These are phyloP conservation scores for Citrus medica DNA, from an alignment of 345 rosid genomes.

Conservation along the genomic window DNA sequence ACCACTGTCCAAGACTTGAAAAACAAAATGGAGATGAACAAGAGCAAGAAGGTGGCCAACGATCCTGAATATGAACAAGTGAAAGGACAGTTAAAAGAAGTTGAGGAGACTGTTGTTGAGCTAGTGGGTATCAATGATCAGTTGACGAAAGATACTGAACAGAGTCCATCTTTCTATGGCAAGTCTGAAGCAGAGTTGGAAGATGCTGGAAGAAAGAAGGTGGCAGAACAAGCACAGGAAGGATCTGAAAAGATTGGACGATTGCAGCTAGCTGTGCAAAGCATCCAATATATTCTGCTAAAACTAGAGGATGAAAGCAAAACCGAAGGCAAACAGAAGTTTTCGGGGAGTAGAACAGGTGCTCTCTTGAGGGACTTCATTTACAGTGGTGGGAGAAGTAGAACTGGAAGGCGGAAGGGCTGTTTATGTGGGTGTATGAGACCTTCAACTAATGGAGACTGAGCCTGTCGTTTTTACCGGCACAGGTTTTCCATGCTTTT, in stretches of 20 bases:
- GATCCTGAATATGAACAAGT: slow-evolving; percentile 54
- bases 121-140: slow-evolving; percentile 53
- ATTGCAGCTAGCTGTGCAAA: slow-evolving; percentile 76
- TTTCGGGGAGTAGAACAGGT: slow-evolving; percentile 48
- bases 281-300: slow-evolving; percentile 53
- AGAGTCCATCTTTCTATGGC: slow-evolving; percentile 19
- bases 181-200: slow-evolving; percentile 23
- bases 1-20: slow-evolving; percentile 57
- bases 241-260: slow-evolving; percentile 76
- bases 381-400: slow-evolving; percentile 46
- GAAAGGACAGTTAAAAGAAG: slow-evolving; percentile 62
- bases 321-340: slow-evolving; percentile 41
- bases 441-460: slow-evolving; percentile 52
- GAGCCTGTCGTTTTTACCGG: slow-evolving; percentile 9
- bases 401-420: slow-evolving; percentile 43
- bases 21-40: slow-evolving; percentile 56
- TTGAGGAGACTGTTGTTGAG: slow-evolving; percentile 58
- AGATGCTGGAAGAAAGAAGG: slow-evolving; percentile 39
- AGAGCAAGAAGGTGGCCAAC: slow-evolving; percentile 50
- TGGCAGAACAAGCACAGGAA: slow-evolving; percentile 53
- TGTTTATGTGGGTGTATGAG: slow-evolving; percentile 73
- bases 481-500: background rate
- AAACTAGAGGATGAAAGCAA: slow-evolving; percentile 73
- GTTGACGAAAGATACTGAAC: slow-evolving; percentile 45
- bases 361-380: slow-evolving; percentile 67